Percentiles rank a stretch among this genome's conserved stretches.
phyloP scores from a whole-genome alignment of 805 yeast species.

The Blastobotrys attinorum region DNA sequence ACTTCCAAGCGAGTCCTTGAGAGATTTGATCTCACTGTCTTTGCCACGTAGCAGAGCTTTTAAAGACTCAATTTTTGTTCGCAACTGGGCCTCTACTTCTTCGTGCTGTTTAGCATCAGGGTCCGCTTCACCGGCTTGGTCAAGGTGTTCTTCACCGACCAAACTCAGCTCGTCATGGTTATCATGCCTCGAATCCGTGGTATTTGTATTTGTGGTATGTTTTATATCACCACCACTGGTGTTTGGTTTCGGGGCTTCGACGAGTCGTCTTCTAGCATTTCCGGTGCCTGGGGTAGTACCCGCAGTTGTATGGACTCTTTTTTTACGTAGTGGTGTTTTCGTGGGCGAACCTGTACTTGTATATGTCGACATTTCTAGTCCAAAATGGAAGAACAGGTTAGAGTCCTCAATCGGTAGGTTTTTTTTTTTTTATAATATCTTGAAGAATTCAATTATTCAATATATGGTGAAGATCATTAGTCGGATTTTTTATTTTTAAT shows the following conservation, averaged over 20 bases:
- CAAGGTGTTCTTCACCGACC: not conserved
- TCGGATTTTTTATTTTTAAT: no score
- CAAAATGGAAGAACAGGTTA: no score
- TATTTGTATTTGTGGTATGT: not conserved
- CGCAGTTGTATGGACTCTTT: not conserved
- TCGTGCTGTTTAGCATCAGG: conserved; percentile 1
- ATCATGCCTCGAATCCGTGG: not conserved
- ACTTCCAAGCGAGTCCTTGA: conserved; percentile 8
- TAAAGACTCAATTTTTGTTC: conserved; percentile 11
- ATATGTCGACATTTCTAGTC: no score
- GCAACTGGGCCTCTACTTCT: conserved; percentile 8
- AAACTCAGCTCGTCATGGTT: not conserved
- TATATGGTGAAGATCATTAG: no score
- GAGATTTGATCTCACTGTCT: conserved; percentile 11
- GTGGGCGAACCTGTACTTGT: not conserved
- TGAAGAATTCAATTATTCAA: no score
- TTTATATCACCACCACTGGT: not conserved
- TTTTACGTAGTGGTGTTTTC: not conserved
- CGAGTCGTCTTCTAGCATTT: no score
- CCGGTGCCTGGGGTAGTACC: no score
- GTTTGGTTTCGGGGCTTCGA: not conserved
- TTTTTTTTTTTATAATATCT: no score
- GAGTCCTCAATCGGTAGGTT: no score
- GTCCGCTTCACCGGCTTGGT: not conserved
- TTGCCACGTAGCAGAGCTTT: conserved; percentile 16